Percentiles rank a stretch among this genome's conserved stretches.
These are phyloP conservation scores for Malassezia vespertilionis DNA, from an alignment of 1,284 basidiomycete genomes.

Conservation along the genomic window DNA sequence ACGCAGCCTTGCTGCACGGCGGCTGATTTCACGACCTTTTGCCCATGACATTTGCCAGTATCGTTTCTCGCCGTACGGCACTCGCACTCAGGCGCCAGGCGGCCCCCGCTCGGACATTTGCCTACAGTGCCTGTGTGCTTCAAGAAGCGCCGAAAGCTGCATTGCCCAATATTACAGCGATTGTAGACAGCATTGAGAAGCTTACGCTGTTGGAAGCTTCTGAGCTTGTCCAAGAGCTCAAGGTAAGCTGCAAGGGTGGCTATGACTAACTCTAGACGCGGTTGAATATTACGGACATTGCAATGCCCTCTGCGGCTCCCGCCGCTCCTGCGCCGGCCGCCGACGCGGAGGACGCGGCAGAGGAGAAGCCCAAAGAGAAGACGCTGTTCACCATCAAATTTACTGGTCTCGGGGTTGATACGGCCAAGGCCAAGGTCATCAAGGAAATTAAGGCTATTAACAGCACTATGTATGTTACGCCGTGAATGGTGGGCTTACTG, in stretches of 20 bases:
- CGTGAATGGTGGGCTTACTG: no score
- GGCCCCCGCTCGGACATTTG: conserved; percentile 6
- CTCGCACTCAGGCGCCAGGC: conserved; percentile 2
- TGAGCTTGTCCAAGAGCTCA: conserved; percentile 83
- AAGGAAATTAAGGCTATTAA: conserved; percentile 78
- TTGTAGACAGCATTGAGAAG: conserved; percentile 86
- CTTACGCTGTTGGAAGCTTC: conserved; percentile 88
- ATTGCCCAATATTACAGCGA: conserved; percentile 60
- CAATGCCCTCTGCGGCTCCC: conserved; percentile 64
- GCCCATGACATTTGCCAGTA: conserved; percentile 5
- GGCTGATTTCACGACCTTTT: background rate
- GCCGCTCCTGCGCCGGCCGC: conserved; percentile 50
- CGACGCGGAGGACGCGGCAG: conserved; percentile 48
- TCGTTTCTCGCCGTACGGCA: conserved; percentile 12
- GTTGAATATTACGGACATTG: conserved; percentile 95
- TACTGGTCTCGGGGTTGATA: conserved; percentile 37
- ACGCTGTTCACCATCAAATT: conserved; percentile 83
- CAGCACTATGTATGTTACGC: conserved; percentile 31
- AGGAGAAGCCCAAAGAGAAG: conserved; percentile 98
- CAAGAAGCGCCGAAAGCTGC: conserved; percentile 2
- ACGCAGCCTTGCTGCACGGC: background rate
- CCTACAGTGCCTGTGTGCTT: conserved; percentile 2
- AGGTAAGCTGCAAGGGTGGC: conserved; percentile 55
- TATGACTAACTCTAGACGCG: conserved; percentile 56
- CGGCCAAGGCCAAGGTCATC: conserved; percentile 79